Percentiles rank a stretch among this genome's conserved stretches.
Conservation (phyloP, 2,329 filamentous ascomycete genomes). For the Penicillium verrucosum region DNA sequence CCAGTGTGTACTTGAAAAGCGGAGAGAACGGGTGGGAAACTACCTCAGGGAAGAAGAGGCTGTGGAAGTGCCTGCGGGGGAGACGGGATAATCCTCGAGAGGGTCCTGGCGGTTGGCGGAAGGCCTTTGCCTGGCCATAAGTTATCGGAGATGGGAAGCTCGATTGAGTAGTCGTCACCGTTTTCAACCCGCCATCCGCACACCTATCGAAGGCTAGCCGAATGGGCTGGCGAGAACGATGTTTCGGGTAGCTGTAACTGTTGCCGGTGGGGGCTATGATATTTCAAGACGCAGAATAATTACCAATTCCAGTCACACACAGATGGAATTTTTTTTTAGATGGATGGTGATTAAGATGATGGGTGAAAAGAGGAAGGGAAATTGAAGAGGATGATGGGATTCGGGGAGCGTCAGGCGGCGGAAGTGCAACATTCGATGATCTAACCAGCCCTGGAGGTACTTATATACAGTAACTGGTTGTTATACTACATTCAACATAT, state of each 20-base stretch:
- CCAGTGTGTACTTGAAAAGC: conserved; percentile 5
- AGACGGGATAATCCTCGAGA: conserved; percentile 40
- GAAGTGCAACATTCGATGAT: conserved; percentile 33
- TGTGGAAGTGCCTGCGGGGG: conserved; percentile 28
- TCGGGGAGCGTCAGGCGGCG: conserved; percentile 36
- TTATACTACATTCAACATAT: not conserved
- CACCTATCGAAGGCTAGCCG: conserved; percentile 21
- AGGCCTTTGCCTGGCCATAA: conserved; percentile 49
- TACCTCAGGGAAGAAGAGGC: conserved; percentile 39
- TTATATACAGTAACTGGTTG: not conserved
- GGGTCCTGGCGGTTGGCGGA: conserved; percentile 44
- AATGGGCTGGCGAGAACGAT: conserved; percentile 8
- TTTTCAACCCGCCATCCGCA: conserved; percentile 45
- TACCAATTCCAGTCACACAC: not conserved
- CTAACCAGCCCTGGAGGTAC: conserved; percentile 6
- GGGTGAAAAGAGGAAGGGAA: conserved; percentile 3
- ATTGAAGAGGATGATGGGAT: conserved; percentile 23
- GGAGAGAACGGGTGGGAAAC: conserved; percentile 23
- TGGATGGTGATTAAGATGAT: conserved; percentile 3
- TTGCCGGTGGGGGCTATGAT: conserved; percentile 2
- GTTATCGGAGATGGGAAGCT: conserved; percentile 36
- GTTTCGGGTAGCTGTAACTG: conserved; percentile 2
- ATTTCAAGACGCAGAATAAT: not conserved
- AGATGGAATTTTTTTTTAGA: not conserved
- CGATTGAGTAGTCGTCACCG: conserved; percentile 33